These are phyloP conservation scores for Gracilaria domingensis DNA, from an alignment of 23 red algal genomes.

Conservation along the genomic window DNA sequence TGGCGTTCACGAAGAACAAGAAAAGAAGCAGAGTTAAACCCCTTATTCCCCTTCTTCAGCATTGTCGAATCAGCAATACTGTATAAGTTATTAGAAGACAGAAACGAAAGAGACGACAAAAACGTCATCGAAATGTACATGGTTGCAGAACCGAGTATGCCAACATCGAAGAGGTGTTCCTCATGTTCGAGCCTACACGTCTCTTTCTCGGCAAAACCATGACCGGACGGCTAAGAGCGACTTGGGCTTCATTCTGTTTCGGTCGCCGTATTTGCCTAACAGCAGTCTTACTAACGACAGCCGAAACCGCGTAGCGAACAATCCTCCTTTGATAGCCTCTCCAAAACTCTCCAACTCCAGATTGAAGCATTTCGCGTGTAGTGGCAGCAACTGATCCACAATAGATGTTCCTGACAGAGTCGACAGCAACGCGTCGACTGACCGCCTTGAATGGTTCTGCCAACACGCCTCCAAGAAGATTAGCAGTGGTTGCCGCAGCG, in stretches of 20 bases:
- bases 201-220: neutral
- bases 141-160: neutral
- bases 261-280: conserved; percentile 25
- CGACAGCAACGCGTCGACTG: conserved; percentile 48
- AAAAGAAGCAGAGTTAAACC: too few relatives aligned
- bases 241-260: neutral
- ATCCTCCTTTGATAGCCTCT: conserved; percentile 33
- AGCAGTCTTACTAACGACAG: conserved; percentile 43
- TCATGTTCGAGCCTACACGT: neutral
- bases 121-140: neutral
- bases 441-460: conserved; percentile 70
- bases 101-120: neutral
- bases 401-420: conserved; percentile 3
- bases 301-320: conserved; percentile 53
- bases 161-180: neutral
- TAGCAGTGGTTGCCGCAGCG: conserved; percentile 41
- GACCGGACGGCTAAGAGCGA: neutral
- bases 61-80: too few relatives aligned
- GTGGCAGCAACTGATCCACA: conserved; percentile 5
- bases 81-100: too few relatives aligned
- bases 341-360: conserved; percentile 65
- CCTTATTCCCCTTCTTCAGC: too few relatives aligned
- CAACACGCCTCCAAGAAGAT: conserved; percentile 39
- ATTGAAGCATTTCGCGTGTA: conserved; percentile 22
- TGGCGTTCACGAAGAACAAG: too few relatives aligned